Evolutionary conservation across 306 rosid genomes (phyloP).

Genomic region (Psophocarpus tetragonolobus): DNA sequence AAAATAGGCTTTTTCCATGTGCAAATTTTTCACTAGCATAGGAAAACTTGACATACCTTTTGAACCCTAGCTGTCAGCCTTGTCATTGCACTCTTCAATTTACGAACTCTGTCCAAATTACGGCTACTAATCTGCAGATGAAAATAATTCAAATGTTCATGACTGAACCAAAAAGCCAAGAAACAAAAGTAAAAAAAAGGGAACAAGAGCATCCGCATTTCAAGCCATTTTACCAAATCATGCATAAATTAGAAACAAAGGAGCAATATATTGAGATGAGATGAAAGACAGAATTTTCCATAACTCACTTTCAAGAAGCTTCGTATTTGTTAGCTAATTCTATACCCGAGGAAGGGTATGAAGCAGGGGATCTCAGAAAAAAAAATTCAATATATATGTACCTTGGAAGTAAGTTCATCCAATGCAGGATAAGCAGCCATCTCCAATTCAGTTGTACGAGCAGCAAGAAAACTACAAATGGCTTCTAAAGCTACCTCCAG

Average conservation of each 20-base stretch:
- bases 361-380: background rate
- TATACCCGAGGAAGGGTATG: background rate
- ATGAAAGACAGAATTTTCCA: background rate
- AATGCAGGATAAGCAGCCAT: conserved; percentile 94
- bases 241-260: conserved; percentile 20
- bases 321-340: conserved; percentile 4
- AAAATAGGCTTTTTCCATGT: background rate
- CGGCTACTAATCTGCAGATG: conserved; percentile 83
- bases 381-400: conserved; percentile 31
- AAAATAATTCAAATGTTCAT: conserved; percentile 24
- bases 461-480: conserved; percentile 94
- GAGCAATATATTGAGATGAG: background rate
- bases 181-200: background rate
- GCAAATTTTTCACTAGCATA: background rate
- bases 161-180: background rate
- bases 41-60: conserved; percentile 58
- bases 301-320: conserved; percentile 8
- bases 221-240: no score
- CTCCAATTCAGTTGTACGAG: conserved; percentile 90
- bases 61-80: conserved; percentile 97
- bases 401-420: conserved; percentile 95
- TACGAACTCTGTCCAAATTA: conserved; percentile 96
- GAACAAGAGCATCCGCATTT: conserved; percentile 25
- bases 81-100: conserved; percentile 95
- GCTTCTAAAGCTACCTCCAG: conserved; percentile 97